A percentile compares a stretch with the other conserved stretches of the same genome.
These are phyloP conservation scores for Alternaria consortialis DNA, from an alignment of 2,329 filamentous ascomycete species.

Conservation along the genomic window DNA sequence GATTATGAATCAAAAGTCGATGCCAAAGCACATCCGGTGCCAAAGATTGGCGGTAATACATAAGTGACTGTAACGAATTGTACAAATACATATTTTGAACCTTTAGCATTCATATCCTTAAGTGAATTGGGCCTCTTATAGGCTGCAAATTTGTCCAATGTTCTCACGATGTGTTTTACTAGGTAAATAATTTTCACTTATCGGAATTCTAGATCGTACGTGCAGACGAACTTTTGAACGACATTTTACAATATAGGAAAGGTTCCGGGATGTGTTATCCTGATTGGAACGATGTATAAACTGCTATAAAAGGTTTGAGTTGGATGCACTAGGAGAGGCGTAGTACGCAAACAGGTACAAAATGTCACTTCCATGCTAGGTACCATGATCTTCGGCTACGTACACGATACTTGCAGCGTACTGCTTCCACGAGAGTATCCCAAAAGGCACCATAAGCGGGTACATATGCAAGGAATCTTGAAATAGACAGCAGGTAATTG, in stretches of 20 bases:
- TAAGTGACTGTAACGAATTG: background rate
- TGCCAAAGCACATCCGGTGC: background rate
- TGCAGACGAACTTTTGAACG: background rate
- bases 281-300: too few relatives aligned
- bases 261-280: too few relatives aligned
- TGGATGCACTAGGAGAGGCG: background rate
- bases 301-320: too few relatives aligned
- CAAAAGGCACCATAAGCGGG: background rate
- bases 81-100: background rate
- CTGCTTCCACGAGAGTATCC: background rate
- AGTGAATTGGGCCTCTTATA: too few relatives aligned
- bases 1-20: background rate
- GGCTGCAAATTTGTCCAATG: background rate
- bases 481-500: background rate
- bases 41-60: background rate
- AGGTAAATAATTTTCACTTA: background rate
- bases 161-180: background rate
- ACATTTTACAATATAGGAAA: too few relatives aligned
- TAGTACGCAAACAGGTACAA: background rate
- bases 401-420: background rate
- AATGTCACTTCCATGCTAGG: background rate
- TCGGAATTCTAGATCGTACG: background rate
- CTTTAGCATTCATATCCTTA: background rate
- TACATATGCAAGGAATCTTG: background rate
- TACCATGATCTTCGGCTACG: background rate